phyloP scores from a whole-genome alignment of 305 asterid genomes.

The Nicotiana rustica region DNA sequence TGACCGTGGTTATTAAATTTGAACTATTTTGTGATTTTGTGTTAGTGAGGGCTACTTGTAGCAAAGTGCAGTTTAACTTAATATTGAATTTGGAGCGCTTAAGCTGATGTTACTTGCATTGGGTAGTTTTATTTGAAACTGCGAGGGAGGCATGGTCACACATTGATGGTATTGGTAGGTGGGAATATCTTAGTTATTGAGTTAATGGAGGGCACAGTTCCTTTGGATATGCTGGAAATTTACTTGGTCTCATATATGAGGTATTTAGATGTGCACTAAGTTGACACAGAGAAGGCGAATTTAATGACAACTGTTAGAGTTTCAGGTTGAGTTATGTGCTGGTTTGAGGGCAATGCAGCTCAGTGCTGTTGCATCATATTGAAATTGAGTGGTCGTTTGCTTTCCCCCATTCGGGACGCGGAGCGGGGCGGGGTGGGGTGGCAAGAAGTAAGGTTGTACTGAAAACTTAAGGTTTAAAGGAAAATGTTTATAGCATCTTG shows the following conservation, averaged over 20 bases:
- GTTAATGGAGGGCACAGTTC: neutral
- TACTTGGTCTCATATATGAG: neutral
- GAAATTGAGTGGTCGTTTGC: neutral
- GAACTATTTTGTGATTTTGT: neutral
- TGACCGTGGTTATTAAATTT: neutral
- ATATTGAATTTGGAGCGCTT: neutral
- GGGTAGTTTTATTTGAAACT: neutral
- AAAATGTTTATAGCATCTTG: neutral
- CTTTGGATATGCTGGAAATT: neutral
- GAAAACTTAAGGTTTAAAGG: neutral
- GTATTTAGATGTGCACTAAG: neutral
- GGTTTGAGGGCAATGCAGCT: neutral
- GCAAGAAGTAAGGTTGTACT: neutral
- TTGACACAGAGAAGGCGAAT: neutral
- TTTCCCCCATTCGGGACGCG: neutral
- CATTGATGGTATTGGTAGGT: neutral
- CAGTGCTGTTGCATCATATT: neutral
- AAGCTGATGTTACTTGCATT: neutral
- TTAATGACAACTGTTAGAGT: neutral
- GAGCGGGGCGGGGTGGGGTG: neutral
- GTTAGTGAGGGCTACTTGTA: conserved; percentile 16
- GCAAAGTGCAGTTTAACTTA: neutral
- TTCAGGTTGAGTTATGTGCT: neutral
- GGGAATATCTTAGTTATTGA: neutral
- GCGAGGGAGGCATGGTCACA: neutral